phyloP scores from a whole-genome alignment of 495 filamentous ascomycete species.

The Xylaria bambusicola region DNA sequence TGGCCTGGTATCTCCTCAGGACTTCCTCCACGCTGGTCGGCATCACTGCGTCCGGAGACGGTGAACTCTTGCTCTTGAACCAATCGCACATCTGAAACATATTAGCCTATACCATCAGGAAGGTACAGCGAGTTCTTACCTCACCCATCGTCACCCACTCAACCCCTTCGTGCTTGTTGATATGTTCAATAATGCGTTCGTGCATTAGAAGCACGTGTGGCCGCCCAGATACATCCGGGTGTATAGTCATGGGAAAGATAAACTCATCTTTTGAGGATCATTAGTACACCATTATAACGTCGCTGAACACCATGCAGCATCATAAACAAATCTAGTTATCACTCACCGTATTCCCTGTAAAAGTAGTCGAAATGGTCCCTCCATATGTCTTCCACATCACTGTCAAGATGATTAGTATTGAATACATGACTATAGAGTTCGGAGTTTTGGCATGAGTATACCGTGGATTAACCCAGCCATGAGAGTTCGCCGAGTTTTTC shows the following conservation, averaged over 20 bases:
- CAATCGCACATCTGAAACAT: slow-evolving; percentile 53
- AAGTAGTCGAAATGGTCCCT: slow-evolving; percentile 57
- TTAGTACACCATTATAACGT: not conserved
- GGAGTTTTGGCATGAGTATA: slow-evolving; percentile 37
- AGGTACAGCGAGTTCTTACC: slow-evolving; percentile 14
- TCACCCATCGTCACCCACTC: slow-evolving; percentile 75
- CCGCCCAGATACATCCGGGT: slow-evolving; percentile 68
- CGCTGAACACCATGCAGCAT: not conserved
- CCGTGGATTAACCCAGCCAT: slow-evolving; percentile 56
- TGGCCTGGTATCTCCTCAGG: slow-evolving; percentile 43
- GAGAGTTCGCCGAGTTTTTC: slow-evolving; percentile 47
- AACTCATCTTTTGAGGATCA: slow-evolving; percentile 53
- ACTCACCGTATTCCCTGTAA: slow-evolving; percentile 50
- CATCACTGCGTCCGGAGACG: slow-evolving; percentile 66
- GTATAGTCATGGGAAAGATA: slow-evolving; percentile 69
- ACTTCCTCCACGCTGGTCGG: slow-evolving; percentile 62
- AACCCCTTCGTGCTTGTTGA: slow-evolving; percentile 72
- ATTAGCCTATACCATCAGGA: slow-evolving; percentile 1
- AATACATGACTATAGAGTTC: not conserved
- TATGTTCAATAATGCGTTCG: slow-evolving; percentile 59
- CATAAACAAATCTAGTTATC: not conserved
- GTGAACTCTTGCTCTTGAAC: slow-evolving; percentile 65
- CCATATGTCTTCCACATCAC: slow-evolving; percentile 55
- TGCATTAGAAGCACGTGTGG: slow-evolving; percentile 71
- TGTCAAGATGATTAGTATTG: slow-evolving; percentile 27